Evolutionary conservation across 805 yeast species (phyloP), one percentile per base, ranked within the genome.

Genomic region (Grigorovia yakushimaensis): DNA sequence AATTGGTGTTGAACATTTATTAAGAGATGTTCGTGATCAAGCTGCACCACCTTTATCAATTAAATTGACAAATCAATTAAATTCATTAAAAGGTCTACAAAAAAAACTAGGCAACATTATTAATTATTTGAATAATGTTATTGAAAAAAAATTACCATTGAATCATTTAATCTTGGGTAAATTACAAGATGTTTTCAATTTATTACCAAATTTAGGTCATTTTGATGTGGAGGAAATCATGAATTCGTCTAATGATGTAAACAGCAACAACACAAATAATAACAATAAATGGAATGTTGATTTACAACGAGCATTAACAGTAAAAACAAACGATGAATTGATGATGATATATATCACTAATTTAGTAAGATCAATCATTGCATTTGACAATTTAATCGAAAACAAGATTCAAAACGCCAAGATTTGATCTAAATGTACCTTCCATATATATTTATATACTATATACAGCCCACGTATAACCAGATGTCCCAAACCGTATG

Each of bases 311-410:
- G 94, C 98, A 2, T 84, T 91, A 62, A 88, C 95, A 1, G 76
- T 85, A 41, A 93, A 91, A 69, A 88, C 98, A 2, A 94, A 93
- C 62, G 99, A 93, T 62, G 95, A 93, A 66, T 73, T 94, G 57
- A 91, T 94, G 98, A 77, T 88, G 61, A 79, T 93, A 22, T 94
- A 94, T 64, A 80, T 93, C 54, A 79, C 93, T 59, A 82, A 91
- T 45, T 72, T 93, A 58, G 96, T 93, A 21, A 78, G 98, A 62
- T 85, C 98, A 5, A 89, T 94, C 58, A 84, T 93, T 61, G 94
- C 98, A 10, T 91, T 93, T 76, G 96, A 93, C 67, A 95, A 93
- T 65, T 76, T 93, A 66, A 93, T 93, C 62, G 98, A 93, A 59
- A 94, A 94, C 70, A 93, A 93, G 69, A 81, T 93, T 54, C 87